These are phyloP conservation scores for Ogataea polymorpha DNA, from an alignment of 805 yeast genomes.

Conservation along the genomic window DNA sequence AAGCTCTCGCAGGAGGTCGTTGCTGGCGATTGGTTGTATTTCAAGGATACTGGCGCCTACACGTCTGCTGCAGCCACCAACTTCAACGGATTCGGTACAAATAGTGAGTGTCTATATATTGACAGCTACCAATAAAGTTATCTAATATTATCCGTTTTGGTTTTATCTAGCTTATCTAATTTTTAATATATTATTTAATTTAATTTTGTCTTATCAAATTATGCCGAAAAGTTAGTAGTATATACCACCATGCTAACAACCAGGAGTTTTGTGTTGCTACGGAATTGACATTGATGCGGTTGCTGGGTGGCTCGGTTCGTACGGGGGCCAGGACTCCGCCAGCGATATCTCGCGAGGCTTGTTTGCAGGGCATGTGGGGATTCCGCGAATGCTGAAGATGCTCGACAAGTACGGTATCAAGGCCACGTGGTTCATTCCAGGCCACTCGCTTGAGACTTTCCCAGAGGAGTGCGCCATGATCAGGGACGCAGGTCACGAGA, in stretches of 20 bases:
- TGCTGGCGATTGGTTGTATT: constrained; percentile 92
- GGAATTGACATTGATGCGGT: constrained; percentile 40
- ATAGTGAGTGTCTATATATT: constrained; percentile 61
- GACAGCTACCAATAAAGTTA: constrained; percentile 23
- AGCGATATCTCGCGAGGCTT: constrained; percentile 37
- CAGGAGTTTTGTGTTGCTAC: constrained; percentile 35
- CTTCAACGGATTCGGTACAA: constrained; percentile 81
- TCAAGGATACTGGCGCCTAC: constrained; percentile 84
- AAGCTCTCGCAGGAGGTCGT: constrained; percentile 56
- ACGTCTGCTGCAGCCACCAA: constrained; percentile 89
- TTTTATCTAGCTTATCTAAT: too few relatives aligned
- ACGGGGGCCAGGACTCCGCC: constrained; percentile 37
- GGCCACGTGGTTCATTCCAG: constrained; percentile 39
- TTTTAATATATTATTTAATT: background rate
- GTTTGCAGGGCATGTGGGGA: constrained; percentile 38
- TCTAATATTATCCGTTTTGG: background rate
- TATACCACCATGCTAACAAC: background rate
- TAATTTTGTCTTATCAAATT: constrained; percentile 10
- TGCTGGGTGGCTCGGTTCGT: constrained; percentile 38
- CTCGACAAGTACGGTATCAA: constrained; percentile 35
- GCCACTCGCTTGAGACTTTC: constrained; percentile 38
- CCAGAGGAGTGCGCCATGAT: constrained; percentile 36
- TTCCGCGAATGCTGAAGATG: constrained; percentile 34
- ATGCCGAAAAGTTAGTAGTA: constrained; percentile 5
- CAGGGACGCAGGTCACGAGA: constrained; percentile 35